These are phyloP conservation scores for Maudiozyma bulderi DNA, from an alignment of 805 yeast species.

Conservation along the genomic window DNA sequence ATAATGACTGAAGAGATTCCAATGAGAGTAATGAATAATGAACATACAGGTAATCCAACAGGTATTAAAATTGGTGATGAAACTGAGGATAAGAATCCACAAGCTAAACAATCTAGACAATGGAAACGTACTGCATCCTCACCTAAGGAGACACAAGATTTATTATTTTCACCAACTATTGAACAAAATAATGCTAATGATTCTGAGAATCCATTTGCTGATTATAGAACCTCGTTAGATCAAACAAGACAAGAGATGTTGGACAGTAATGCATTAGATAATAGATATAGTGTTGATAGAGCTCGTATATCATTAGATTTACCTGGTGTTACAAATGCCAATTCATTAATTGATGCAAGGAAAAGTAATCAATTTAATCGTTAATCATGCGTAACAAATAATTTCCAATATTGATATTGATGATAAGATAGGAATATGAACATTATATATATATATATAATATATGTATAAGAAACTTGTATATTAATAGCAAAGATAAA, in stretches of 20 bases:
- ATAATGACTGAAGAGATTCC: slow-evolving; percentile 34
- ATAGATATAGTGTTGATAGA: slow-evolving; percentile 31
- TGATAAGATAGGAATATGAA: not conserved
- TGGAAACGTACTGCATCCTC: slow-evolving; percentile 10
- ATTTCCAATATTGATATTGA: not conserved
- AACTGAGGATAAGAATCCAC: not conserved
- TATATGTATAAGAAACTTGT: not conserved
- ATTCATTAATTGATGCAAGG: slow-evolving; percentile 5
- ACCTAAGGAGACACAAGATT: slow-evolving; percentile 22
- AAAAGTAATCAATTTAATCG: slow-evolving; percentile 7
- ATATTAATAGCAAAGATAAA: not conserved
- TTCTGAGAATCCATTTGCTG: not conserved
- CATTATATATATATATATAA: not conserved
- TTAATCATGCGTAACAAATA: not conserved
- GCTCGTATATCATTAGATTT: slow-evolving; percentile 34
- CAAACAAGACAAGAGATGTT: slow-evolving; percentile 31
- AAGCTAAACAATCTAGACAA: slow-evolving; percentile 1
- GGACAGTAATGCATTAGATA: slow-evolving; percentile 30
- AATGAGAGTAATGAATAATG: slow-evolving; percentile 21
- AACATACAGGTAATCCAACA: slow-evolving; percentile 22
- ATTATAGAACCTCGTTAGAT: slow-evolving; percentile 30
- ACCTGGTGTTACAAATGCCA: slow-evolving; percentile 34
- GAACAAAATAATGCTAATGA: not conserved
- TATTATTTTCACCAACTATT: slow-evolving; percentile 16
- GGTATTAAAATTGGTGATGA: slow-evolving; percentile 8